Conservation (phyloP, 805 yeast genomes). For the Ogataea nakhonphanomensis region DNA sequence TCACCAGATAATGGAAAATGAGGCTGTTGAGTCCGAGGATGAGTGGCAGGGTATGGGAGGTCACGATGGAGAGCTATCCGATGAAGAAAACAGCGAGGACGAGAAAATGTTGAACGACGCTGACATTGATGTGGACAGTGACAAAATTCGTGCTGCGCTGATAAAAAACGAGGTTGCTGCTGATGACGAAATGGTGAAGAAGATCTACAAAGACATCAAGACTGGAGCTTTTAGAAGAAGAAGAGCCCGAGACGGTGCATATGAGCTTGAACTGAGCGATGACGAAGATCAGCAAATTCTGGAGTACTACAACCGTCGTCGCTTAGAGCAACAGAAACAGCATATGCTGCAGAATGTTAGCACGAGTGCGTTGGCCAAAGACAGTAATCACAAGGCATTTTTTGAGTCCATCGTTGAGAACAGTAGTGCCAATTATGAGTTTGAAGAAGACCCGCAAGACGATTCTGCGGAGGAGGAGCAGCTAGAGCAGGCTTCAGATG, state of each 20-base stretch:
- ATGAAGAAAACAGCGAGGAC: constrained; percentile 67
- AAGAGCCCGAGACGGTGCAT: constrained; percentile 48
- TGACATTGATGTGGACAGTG: constrained; percentile 53
- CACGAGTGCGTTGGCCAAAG: constrained; percentile 41
- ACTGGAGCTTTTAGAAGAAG: constrained; percentile 66
- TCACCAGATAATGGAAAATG: constrained; percentile 64
- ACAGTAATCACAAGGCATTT: constrained; percentile 62
- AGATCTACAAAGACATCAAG: constrained; percentile 65
- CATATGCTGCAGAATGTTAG: constrained; percentile 43
- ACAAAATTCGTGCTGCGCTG: constrained; percentile 53
- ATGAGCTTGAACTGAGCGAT: constrained; percentile 65
- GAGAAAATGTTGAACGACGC: constrained; percentile 76
- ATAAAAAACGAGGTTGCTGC: constrained; percentile 57
- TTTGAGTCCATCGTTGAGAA: constrained; percentile 51
- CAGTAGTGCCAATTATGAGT: constrained; percentile 30
- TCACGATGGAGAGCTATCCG: constrained; percentile 55
- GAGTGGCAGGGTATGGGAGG: constrained; percentile 86
- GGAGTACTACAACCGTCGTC: constrained; percentile 33
- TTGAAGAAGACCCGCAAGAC: constrained; percentile 28
- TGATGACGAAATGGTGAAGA: constrained; percentile 63
- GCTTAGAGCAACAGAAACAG: constrained; percentile 45
- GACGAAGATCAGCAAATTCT: constrained; percentile 63
- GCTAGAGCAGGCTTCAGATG: constrained; percentile 8
- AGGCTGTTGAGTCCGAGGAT: constrained; percentile 87
- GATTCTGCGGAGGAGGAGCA: constrained; percentile 10